Evolutionary conservation across 495 filamentous ascomycete species (phyloP).

Genomic region (Collariella sp.): DNA sequence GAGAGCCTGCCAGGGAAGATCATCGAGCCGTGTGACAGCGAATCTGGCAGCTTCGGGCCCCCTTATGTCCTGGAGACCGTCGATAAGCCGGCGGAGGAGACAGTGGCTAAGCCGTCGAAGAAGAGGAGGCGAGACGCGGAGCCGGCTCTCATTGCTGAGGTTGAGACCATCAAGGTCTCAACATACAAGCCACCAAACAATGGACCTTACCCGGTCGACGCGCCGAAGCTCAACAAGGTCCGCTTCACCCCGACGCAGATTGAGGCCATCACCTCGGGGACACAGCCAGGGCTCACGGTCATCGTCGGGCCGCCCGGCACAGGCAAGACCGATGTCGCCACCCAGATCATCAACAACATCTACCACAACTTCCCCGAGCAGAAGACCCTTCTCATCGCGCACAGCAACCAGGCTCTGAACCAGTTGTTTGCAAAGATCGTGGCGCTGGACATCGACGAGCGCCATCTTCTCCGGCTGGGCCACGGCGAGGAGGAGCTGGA

Average conservation of each 20-base stretch:
- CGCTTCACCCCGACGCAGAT: slow-evolving; percentile 88
- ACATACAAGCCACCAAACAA: slow-evolving; percentile 88
- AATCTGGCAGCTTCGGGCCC: slow-evolving; percentile 66
- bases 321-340: slow-evolving; percentile 96
- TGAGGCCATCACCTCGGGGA: slow-evolving; percentile 87
- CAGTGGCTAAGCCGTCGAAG: slow-evolving; percentile 50
- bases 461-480: slow-evolving; percentile 85
- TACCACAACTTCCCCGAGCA: slow-evolving; percentile 96
- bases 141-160: slow-evolving; percentile 45
- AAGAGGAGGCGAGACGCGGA: slow-evolving; percentile 76
- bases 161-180: slow-evolving; percentile 68
- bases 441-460: slow-evolving; percentile 87
- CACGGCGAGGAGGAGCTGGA: slow-evolving; percentile 93
- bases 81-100: slow-evolving; percentile 39
- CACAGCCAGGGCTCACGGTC: slow-evolving; percentile 87
- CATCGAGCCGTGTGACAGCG: slow-evolving; percentile 65
- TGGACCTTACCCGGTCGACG: slow-evolving; percentile 85
- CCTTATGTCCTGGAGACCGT: slow-evolving; percentile 73
- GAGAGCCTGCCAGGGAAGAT: slow-evolving; percentile 78
- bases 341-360: slow-evolving; percentile 97
- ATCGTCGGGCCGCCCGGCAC: slow-evolving; percentile 95
- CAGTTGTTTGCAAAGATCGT: slow-evolving; percentile 99
- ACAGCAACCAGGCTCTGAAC: slow-evolving; percentile 96
- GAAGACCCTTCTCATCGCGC: slow-evolving; percentile 85
- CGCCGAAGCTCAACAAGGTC: slow-evolving; percentile 71